Percentiles rank a stretch among this genome's conserved stretches.
These are phyloP conservation scores for Neofusicoccum laricinum DNA, from an alignment of 2,329 filamentous ascomycete species.

Conservation along the genomic window DNA sequence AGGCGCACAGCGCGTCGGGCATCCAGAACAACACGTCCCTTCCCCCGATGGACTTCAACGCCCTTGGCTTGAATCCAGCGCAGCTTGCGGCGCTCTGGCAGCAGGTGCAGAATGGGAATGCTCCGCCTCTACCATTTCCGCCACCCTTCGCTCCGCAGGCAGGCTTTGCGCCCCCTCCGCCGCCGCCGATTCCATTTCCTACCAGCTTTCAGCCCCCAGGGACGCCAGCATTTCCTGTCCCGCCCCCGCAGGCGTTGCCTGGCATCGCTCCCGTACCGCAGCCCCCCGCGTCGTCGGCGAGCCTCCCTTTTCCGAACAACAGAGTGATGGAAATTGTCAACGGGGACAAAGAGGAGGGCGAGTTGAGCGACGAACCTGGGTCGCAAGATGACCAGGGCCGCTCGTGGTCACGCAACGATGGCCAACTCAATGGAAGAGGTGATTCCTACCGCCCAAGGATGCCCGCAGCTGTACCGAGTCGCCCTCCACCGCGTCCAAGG, in stretches of 20 bases:
- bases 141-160: constrained; percentile 25
- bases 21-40: constrained; percentile 24
- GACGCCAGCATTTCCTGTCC: not conserved
- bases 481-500: not conserved
- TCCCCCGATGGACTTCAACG: constrained; percentile 21
- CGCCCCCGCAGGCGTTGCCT: not conserved
- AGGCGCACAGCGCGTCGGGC: constrained; percentile 7
- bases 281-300: constrained; percentile 18
- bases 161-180: constrained; percentile 22
- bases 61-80: constrained; percentile 6
- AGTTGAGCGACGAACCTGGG: constrained; percentile 65
- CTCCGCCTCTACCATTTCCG: constrained; percentile 27
- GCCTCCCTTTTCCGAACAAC: constrained; percentile 19
- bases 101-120: constrained; percentile 17
- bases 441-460: not conserved
- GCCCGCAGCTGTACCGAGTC: not conserved
- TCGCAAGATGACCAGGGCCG: not conserved
- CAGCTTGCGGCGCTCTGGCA: constrained; percentile 13
- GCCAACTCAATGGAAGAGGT: constrained; percentile 2
- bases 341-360: constrained; percentile 66
- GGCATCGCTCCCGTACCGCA: not conserved
- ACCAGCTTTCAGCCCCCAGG: constrained; percentile 20
- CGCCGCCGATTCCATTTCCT: constrained; percentile 24
- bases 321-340: constrained; percentile 33
- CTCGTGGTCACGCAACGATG: constrained; percentile 1